Evolutionary conservation across 805 yeast genomes (phyloP).

Genomic region (Ogataea salicorniae): DNA sequence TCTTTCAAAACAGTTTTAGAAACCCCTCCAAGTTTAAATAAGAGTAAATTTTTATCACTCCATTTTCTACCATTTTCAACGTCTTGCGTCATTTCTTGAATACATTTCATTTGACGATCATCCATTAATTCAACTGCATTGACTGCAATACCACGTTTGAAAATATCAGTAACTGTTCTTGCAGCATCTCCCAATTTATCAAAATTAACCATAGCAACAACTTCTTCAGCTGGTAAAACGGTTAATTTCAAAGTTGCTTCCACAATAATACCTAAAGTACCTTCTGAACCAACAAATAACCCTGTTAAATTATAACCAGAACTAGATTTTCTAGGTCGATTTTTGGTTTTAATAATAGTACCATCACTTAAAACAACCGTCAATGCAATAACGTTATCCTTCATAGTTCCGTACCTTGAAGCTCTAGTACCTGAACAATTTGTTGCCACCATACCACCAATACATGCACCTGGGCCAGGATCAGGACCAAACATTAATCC

Average conservation of each 20-base stretch:
- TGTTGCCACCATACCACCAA: constrained; percentile 75
- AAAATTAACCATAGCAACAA: constrained; percentile 65
- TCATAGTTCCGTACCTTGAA: constrained; percentile 73
- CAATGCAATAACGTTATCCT: constrained; percentile 61
- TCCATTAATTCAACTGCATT: constrained; percentile 73
- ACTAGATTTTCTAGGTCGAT: constrained; percentile 69
- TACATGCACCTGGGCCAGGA: constrained; percentile 75
- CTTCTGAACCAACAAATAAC: constrained; percentile 68
- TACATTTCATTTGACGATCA: constrained; percentile 61
- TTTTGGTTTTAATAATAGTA: constrained; percentile 65
- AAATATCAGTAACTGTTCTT: constrained; percentile 54
- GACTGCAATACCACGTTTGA: constrained; percentile 55
- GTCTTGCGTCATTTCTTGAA: constrained; percentile 41
- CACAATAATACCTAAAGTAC: constrained; percentile 70
- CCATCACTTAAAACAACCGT: constrained; percentile 82
- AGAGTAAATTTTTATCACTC: constrained; percentile 32
- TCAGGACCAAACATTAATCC: constrained; percentile 70
- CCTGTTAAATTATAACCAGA: constrained; percentile 79
- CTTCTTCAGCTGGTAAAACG: constrained; percentile 59
- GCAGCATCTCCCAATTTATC: constrained; percentile 65
- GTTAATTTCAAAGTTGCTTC: constrained; percentile 66
- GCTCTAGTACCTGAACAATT: constrained; percentile 82
- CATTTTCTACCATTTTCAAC: constrained; percentile 18
- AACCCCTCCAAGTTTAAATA: constrained; percentile 58
- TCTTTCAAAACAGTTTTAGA: constrained; percentile 35